Conservation (phyloP, 169 alveolate species). For the Eimeria zaria region DNA sequence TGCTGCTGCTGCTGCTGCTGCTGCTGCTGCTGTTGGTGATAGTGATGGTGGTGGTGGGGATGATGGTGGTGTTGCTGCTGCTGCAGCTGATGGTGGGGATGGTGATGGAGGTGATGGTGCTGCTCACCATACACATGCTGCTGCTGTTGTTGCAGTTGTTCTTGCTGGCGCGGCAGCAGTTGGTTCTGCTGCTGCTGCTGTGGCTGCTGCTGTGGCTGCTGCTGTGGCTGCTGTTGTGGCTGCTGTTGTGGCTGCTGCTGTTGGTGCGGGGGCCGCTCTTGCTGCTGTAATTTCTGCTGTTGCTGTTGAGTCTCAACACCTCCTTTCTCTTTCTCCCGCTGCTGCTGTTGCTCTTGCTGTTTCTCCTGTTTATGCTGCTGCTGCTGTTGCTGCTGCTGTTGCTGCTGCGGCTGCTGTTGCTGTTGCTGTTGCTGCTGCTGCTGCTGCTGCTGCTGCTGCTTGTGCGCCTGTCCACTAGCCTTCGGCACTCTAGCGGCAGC, state of each 20-base stretch:
- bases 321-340: too few relatives aligned
- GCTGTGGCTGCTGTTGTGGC: neutral
- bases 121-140: neutral
- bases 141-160: constrained; percentile 17
- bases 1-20: too few relatives aligned
- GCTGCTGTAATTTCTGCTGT: constrained; percentile 3
- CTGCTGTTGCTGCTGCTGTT: neutral
- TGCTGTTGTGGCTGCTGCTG: neutral
- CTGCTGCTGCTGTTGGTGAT: too few relatives aligned
- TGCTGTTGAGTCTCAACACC: too few relatives aligned
- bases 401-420: neutral
- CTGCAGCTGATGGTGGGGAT: neutral
- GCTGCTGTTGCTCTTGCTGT: constrained; percentile 70
- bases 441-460: neutral
- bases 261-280: neutral
- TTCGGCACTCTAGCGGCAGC: neutral
- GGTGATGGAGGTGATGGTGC: neutral
- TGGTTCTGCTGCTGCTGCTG: neutral
- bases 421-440: neutral
- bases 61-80: neutral
- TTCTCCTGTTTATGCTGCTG: neutral
- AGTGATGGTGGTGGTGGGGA: neutral
- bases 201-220: neutral
- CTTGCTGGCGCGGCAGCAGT: neutral
- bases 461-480: neutral